phyloP scores from a whole-genome alignment of 2,329 filamentous ascomycete genomes.

The Helotiales sp. region DNA sequence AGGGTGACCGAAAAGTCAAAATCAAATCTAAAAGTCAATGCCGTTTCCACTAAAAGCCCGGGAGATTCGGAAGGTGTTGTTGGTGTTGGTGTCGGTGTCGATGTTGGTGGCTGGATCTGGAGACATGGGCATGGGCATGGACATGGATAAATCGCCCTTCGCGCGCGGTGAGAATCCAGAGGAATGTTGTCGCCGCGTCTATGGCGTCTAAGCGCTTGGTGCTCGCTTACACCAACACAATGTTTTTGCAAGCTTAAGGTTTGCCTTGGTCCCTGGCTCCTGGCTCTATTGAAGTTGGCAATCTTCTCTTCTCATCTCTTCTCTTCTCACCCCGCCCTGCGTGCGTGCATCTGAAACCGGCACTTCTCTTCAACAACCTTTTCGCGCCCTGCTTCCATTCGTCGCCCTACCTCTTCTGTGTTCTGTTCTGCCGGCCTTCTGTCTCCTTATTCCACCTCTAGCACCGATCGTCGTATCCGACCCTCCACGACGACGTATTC shows the following conservation, averaged over 20 bases:
- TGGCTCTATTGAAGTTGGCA: background rate
- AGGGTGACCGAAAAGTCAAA: background rate
- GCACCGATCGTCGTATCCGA: too few relatives aligned
- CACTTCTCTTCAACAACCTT: background rate
- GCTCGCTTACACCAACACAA: background rate
- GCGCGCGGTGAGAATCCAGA: too few relatives aligned
- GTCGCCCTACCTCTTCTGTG: background rate
- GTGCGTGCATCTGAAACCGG: background rate
- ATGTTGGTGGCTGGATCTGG: background rate
- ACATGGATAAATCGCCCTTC: background rate
- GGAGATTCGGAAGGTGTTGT: too few relatives aligned
- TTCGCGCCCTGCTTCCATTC: background rate
- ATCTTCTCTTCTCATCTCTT: background rate
- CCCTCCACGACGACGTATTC: background rate
- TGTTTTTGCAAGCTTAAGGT: background rate
- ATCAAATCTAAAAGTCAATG: slow-evolving; percentile 2
- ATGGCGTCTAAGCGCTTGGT: background rate
- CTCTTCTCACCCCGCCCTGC: background rate
- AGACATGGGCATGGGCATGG: background rate
- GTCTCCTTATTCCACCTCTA: background rate
- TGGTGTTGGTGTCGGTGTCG: background rate
- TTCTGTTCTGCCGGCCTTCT: background rate
- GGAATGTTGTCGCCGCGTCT: background rate
- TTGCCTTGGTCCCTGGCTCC: background rate
- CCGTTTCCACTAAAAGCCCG: background rate